Conservation (phyloP, 129 eudicot species). For the Escallonia rubra region DNA sequence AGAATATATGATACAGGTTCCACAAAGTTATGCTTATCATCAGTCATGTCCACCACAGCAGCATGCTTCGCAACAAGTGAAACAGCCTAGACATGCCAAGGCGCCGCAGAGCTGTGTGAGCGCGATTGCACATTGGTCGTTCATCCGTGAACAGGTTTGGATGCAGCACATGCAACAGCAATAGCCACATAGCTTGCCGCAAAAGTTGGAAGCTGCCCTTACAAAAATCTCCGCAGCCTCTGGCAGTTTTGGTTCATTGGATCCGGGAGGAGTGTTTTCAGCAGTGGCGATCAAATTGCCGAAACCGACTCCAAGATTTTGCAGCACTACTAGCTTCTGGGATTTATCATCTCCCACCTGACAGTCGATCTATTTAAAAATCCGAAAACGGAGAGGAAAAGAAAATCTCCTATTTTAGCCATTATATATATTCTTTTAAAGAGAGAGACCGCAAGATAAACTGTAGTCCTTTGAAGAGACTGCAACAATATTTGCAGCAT, state of each 20-base stretch:
- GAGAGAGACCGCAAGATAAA: too few species aligned
- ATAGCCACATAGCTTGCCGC: constrained; percentile 48
- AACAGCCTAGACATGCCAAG: constrained; percentile 72
- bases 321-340: constrained; percentile 30
- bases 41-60: constrained; percentile 36
- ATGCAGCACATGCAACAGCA: constrained; percentile 94
- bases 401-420: too few species aligned
- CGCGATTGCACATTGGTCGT: constrained; percentile 61
- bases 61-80: constrained; percentile 49
- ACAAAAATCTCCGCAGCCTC: constrained; percentile 76
- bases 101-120: constrained; percentile 65
- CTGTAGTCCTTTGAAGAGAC: too few species aligned
- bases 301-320: constrained; percentile 56
- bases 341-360: background rate
- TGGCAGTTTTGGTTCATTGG: constrained; percentile 34
- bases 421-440: too few species aligned
- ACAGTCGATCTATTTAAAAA: too few species aligned
- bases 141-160: constrained; percentile 45
- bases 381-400: background rate
- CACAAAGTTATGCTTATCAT: background rate
- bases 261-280: constrained; percentile 75
- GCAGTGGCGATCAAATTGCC: constrained; percentile 70
- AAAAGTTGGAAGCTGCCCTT: constrained; percentile 76
- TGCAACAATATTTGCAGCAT: too few species aligned
- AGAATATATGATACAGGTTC: too few species aligned